Conservation (phyloP, 768 basidiomycete genomes). For the Amanita polypyramis region DNA sequence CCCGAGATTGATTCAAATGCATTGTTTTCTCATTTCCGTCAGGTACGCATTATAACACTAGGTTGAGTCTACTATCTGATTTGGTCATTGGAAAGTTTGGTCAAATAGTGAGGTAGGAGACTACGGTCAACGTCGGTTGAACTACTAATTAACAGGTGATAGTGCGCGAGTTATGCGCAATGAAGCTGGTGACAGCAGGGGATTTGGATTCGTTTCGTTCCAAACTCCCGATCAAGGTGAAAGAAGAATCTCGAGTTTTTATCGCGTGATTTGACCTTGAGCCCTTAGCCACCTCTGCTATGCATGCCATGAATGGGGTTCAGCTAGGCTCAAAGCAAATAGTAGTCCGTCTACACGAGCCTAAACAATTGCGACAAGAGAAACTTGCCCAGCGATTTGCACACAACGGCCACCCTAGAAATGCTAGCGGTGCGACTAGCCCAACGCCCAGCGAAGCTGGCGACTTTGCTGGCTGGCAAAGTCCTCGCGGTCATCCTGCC, state of each 20-base stretch:
- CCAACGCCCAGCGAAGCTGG: slow-evolving; percentile 77
- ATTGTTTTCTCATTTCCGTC: slow-evolving; percentile 73
- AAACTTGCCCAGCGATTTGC: slow-evolving; percentile 79
- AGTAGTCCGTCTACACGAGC: slow-evolving; percentile 83
- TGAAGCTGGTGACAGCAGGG: slow-evolving; percentile 69
- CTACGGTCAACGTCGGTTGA: background rate
- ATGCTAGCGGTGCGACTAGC: slow-evolving; percentile 75
- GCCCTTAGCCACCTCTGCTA: slow-evolving; percentile 51
- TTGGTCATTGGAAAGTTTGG: slow-evolving; percentile 48
- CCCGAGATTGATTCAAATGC: slow-evolving; percentile 78
- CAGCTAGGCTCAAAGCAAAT: slow-evolving; percentile 66
- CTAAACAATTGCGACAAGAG: slow-evolving; percentile 84
- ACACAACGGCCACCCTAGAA: slow-evolving; percentile 72
- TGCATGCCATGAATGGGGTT: slow-evolving; percentile 75
- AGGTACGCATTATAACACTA: slow-evolving; percentile 31
- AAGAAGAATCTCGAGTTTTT: slow-evolving; percentile 1
- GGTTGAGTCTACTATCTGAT: slow-evolving; percentile 11
- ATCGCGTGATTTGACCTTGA: slow-evolving; percentile 6
- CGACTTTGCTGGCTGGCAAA: slow-evolving; percentile 66
- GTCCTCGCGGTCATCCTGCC: slow-evolving; percentile 49
- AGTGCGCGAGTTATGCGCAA: slow-evolving; percentile 92
- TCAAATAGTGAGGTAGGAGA: slow-evolving; percentile 69
- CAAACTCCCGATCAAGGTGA: slow-evolving; percentile 77
- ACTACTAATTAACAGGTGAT: background rate
- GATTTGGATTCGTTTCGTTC: slow-evolving; percentile 88